Conservation (phyloP, 331 rosid species). For the Quercus tomentella region DNA sequence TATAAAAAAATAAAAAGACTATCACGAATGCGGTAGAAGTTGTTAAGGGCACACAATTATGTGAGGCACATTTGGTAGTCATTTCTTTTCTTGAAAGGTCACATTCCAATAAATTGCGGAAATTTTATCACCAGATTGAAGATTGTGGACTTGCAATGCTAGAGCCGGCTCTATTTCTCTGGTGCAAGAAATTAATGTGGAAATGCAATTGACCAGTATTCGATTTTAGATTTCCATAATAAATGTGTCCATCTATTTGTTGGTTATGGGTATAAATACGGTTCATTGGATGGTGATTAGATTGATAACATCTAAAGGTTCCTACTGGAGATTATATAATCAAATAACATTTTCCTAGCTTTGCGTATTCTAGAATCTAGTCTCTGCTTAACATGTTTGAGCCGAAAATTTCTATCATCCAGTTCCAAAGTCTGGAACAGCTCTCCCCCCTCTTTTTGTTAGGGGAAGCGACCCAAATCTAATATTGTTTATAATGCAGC, state of each 20-base stretch:
- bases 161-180: no score
- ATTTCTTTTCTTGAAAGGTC: neutral
- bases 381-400: slow-evolving; percentile 9
- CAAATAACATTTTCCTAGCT: neutral
- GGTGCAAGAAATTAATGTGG: no score
- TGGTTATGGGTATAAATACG: no score
- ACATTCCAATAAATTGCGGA: neutral
- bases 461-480: no score
- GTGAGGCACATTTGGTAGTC: neutral
- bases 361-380: neutral
- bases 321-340: neutral
- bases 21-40: neutral
- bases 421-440: slow-evolving; percentile 42
- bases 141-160: no score
- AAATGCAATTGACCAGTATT: no score
- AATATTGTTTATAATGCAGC: no score
- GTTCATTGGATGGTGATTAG: no score
- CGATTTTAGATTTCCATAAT: no score
- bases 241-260: no score
- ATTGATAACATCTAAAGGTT: neutral
- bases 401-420: slow-evolving; percentile 32
- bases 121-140: no score
- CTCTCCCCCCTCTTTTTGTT: slow-evolving; percentile 6
- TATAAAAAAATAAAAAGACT: no score
- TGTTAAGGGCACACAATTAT: neutral